These are phyloP conservation scores for Pyrenochaeta sp. DNA, from an alignment of 2,329 filamentous ascomycete genomes.

Conservation along the genomic window DNA sequence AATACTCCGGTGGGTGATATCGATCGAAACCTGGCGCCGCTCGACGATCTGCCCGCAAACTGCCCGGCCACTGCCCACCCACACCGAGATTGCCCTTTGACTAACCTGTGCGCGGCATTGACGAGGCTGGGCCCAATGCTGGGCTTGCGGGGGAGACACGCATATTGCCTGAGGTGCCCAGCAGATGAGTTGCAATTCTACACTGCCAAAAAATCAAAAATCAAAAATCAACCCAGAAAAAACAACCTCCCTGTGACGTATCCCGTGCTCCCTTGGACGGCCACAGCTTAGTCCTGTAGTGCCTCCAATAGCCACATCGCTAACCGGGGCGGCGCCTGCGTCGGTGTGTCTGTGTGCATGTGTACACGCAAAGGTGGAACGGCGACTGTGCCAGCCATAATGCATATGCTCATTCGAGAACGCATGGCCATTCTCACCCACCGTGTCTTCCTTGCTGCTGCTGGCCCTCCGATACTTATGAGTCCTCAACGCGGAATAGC, in stretches of 20 bases:
- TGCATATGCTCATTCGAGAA: constrained; percentile 3
- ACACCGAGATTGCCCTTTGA: constrained; percentile 32
- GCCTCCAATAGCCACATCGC: constrained; percentile 8
- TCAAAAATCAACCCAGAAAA: no score
- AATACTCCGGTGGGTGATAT: constrained; percentile 48
- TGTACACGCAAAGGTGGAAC: constrained; percentile 17
- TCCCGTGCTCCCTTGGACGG: no score
- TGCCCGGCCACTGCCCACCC: constrained; percentile 39
- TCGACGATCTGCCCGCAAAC: constrained; percentile 47
- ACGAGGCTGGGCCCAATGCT: constrained; percentile 38
- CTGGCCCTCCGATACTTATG: constrained; percentile 6
- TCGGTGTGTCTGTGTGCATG: no score
- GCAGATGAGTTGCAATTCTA: constrained; percentile 2
- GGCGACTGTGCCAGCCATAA: constrained; percentile 11
- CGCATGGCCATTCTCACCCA: constrained; percentile 6
- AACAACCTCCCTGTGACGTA: constrained; percentile 4
- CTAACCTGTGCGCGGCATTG: constrained; percentile 24
- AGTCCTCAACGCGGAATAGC: constrained; percentile 41
- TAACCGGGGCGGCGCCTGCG: constrained; percentile 6
- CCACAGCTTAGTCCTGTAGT: no score
- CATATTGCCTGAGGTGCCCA: constrained; percentile 25
- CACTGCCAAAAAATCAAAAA: no score
- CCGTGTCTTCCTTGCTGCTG: constrained; percentile 6
- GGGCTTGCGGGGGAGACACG: constrained; percentile 36
- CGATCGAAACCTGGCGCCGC: constrained; percentile 40